phyloP scores from a whole-genome alignment of 805 yeast genomes.

The Starmerella kuoi region DNA sequence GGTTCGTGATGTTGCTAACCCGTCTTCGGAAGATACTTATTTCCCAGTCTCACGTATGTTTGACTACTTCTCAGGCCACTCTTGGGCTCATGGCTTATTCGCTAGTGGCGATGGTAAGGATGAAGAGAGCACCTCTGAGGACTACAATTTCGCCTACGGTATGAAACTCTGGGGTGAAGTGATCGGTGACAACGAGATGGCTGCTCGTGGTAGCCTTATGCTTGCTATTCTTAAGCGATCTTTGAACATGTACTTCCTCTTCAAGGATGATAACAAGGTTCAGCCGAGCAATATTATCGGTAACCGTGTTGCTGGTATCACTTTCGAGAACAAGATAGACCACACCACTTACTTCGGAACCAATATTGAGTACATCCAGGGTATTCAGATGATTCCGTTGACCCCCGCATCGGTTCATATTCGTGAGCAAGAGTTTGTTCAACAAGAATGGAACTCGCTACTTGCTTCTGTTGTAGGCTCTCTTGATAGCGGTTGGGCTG shows the following conservation, averaged over 20 bases:
- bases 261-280: constrained; percentile 37
- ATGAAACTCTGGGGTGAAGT: constrained; percentile 62
- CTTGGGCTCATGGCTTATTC: constrained; percentile 66
- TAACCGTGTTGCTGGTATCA: constrained; percentile 65
- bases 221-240: constrained; percentile 44
- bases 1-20: constrained; percentile 59
- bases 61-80: constrained; percentile 66
- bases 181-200: constrained; percentile 43
- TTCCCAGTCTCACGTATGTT: constrained; percentile 61
- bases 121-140: constrained; percentile 64
- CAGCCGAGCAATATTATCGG: constrained; percentile 43
- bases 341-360: constrained; percentile 65
- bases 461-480: constrained; percentile 39
- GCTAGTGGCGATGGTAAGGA: constrained; percentile 58
- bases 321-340: constrained; percentile 65
- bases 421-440: constrained; percentile 39
- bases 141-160: constrained; percentile 59
- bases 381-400: constrained; percentile 69
- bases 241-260: constrained; percentile 44
- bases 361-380: constrained; percentile 56
- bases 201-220: constrained; percentile 48
- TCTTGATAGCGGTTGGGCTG: constrained; percentile 43
- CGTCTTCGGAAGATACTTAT: constrained; percentile 39
- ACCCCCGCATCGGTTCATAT: constrained; percentile 50
- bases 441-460: constrained; percentile 48